These are phyloP conservation scores for Penicillium sp. DNA, from an alignment of 2,329 filamentous ascomycete species.

Conservation along the genomic window DNA sequence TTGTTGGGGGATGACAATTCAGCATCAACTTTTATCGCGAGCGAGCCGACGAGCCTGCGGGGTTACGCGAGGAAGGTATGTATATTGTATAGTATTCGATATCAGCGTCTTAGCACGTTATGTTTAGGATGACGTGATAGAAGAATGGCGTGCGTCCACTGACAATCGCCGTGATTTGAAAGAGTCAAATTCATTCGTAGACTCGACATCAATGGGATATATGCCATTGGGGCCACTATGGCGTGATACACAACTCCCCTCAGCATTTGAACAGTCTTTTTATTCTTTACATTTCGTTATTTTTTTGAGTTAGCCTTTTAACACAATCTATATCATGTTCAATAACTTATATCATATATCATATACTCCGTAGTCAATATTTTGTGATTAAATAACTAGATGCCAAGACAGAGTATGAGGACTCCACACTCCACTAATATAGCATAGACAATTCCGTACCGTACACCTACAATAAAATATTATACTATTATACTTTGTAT, in stretches of 20 bases:
- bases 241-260: neutral
- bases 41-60: slow-evolving; percentile 1
- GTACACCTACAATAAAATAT: neutral
- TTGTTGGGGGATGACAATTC: neutral
- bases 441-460: neutral
- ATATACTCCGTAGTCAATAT: neutral
- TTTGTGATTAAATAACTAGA: too few relatives aligned
- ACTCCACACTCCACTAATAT: too few relatives aligned
- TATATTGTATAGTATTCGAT: too few relatives aligned
- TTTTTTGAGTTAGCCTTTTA: neutral
- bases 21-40: neutral
- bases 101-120: slow-evolving; percentile 1
- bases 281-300: neutral
- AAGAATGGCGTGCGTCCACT: slow-evolving; percentile 1
- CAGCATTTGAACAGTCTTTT: neutral
- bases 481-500: neutral
- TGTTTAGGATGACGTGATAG: slow-evolving; percentile 8
- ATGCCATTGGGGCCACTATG: neutral
- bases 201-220: too few relatives aligned
- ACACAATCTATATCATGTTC: neutral
- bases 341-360: neutral
- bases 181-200: too few relatives aligned
- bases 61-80: neutral
- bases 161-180: neutral
- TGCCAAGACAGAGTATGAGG: neutral